Percentiles rank a stretch among this genome's conserved stretches.
Evolutionary conservation across 768 basidiomycete genomes (phyloP).

Genomic region (Boletus fagicola): DNA sequence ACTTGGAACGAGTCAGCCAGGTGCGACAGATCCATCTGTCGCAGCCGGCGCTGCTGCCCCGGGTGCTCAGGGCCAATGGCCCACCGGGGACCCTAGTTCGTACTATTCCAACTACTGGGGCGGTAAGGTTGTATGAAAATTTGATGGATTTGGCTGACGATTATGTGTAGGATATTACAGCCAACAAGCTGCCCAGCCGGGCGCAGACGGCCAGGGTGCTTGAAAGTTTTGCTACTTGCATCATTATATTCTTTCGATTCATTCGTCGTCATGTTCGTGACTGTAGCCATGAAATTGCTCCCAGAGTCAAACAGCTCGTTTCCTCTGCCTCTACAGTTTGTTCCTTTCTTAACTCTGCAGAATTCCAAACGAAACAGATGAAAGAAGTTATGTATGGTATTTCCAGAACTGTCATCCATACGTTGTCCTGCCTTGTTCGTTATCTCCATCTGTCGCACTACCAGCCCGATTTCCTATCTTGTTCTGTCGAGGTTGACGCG

Average conservation of each 20-base stretch:
- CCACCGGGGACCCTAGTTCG: conserved; percentile 64
- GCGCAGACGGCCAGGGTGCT: conserved; percentile 49
- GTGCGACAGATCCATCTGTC: too few species aligned
- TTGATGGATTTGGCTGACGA: conserved; percentile 12
- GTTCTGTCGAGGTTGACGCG: conserved; percentile 27
- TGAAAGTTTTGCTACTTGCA: conserved; percentile 27
- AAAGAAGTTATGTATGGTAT: conserved; percentile 36
- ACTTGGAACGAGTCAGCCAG: too few species aligned
- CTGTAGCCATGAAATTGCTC: conserved; percentile 34
- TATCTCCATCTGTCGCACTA: conserved; percentile 22
- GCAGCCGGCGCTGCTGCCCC: conserved; percentile 48
- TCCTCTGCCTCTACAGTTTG: conserved; percentile 16
- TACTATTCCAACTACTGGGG: conserved; percentile 87
- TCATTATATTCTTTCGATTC: conserved; percentile 25
- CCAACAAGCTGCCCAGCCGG: conserved; percentile 67
- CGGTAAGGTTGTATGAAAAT: conserved; percentile 44
- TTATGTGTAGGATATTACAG: conserved; percentile 70
- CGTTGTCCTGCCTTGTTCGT: conserved; percentile 26
- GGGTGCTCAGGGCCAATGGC: conserved; percentile 75
- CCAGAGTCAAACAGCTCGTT: conserved; percentile 19
- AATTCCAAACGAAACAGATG: conserved; percentile 33
- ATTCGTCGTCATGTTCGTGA: conserved; percentile 29
- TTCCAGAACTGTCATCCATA: conserved; percentile 31
- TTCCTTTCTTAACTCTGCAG: conserved; percentile 28
- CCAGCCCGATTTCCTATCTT: conserved; percentile 19